phyloP scores from a whole-genome alignment of 768 basidiomycete species.

The Sutorius australiensis region DNA sequence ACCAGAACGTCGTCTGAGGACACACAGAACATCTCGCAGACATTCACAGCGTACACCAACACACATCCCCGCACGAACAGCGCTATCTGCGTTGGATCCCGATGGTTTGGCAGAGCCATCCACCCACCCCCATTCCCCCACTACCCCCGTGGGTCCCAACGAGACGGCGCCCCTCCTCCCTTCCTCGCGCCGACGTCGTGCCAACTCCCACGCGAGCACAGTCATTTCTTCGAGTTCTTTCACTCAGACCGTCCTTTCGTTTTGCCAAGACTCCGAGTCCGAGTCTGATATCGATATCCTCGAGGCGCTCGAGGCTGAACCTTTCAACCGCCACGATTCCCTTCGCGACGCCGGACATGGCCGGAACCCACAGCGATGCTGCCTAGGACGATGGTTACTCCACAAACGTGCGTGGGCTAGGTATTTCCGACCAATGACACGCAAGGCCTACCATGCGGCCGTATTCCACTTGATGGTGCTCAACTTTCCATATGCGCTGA shows the following conservation, averaged over 20 bases:
- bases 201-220: slow-evolving; percentile 57
- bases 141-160: slow-evolving; percentile 28
- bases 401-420: slow-evolving; percentile 38
- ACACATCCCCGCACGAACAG: slow-evolving; percentile 25
- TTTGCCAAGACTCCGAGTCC: slow-evolving; percentile 55
- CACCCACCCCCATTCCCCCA: slow-evolving; percentile 23
- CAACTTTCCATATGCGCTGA: slow-evolving; percentile 76
- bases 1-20: slow-evolving; percentile 39
- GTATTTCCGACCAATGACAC: slow-evolving; percentile 64
- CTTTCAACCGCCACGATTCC: slow-evolving; percentile 21
- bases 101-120: slow-evolving; percentile 34
- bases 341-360: neutral
- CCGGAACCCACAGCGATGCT: neutral
- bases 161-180: slow-evolving; percentile 48
- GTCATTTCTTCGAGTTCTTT: slow-evolving; percentile 47
- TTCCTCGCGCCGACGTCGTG: slow-evolving; percentile 42
- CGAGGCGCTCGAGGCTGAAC: slow-evolving; percentile 20
- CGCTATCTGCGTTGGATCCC: slow-evolving; percentile 34
- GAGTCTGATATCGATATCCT: slow-evolving; percentile 38
- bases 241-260: slow-evolving; percentile 63
- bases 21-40: slow-evolving; percentile 29
- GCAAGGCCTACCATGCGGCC: slow-evolving; percentile 57
- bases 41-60: slow-evolving; percentile 30
- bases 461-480: slow-evolving; percentile 66
- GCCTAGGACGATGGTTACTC: slow-evolving; percentile 5